Evolutionary conservation across 2,329 filamentous ascomycete species (phyloP).

Genomic region (Pseudocercospora vitis): DNA sequence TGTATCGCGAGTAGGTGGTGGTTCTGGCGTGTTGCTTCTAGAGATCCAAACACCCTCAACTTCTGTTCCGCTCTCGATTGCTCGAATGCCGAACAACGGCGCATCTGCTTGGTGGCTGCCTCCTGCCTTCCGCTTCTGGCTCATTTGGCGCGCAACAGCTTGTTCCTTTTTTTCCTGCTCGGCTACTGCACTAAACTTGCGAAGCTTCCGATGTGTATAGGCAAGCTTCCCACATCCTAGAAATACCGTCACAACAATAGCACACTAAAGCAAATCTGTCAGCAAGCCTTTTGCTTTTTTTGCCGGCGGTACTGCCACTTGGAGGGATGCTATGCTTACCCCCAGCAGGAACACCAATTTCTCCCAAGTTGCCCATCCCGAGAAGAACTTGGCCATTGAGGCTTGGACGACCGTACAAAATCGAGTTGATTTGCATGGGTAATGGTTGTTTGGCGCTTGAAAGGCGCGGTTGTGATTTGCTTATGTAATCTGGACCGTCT

Average conservation of each 20-base stretch:
- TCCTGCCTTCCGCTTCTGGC: constrained; percentile 26
- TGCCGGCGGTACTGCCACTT: constrained; percentile 12
- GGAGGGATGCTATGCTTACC: constrained; percentile 53
- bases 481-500: not conserved
- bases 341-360: constrained; percentile 70
- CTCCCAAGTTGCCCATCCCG: constrained; percentile 75
- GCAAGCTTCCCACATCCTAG: constrained; percentile 66
- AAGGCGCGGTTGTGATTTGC: not conserved
- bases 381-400: constrained; percentile 43
- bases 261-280: constrained; percentile 51
- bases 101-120: constrained; percentile 61
- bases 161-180: constrained; percentile 35
- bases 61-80: constrained; percentile 78
- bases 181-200: constrained; percentile 42
- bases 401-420: not conserved
- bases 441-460: not conserved
- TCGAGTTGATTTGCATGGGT: constrained; percentile 13
- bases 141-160: constrained; percentile 37
- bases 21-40: constrained; percentile 43
- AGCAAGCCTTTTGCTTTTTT: constrained; percentile 30
- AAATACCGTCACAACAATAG: constrained; percentile 68
- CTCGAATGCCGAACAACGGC: constrained; percentile 83
- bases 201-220: constrained; percentile 44
- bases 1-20: constrained; percentile 28
- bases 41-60: constrained; percentile 73